Evolutionary conservation across 805 yeast genomes (phyloP).

Genomic region (Grigorovia yakushimaensis): DNA sequence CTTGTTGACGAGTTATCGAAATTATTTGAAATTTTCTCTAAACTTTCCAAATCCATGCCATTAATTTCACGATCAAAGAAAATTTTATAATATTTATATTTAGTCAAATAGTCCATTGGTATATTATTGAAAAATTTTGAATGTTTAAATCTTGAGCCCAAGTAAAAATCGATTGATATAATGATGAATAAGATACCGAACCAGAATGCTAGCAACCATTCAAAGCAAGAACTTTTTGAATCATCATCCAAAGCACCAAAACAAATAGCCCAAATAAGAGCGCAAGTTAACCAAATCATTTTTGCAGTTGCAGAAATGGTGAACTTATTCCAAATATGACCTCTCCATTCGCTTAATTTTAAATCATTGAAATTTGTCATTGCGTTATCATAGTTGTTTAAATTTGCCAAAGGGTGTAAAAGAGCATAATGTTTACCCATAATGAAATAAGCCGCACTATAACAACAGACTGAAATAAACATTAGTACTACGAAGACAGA

Average conservation of each 20-base stretch:
- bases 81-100: constrained; percentile 19
- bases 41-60: not conserved
- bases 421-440: constrained; percentile 38
- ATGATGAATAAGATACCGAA: constrained; percentile 60
- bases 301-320: constrained; percentile 46
- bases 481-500: constrained; percentile 60
- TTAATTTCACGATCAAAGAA: not conserved
- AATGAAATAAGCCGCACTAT: constrained; percentile 36
- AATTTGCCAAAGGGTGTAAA: constrained; percentile 27
- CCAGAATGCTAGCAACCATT: constrained; percentile 84
- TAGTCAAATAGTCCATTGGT: constrained; percentile 14
- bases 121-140: constrained; percentile 25
- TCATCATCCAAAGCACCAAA: constrained; percentile 45
- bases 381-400: constrained; percentile 9
- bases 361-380: not conserved
- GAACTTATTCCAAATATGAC: constrained; percentile 33
- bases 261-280: constrained; percentile 56
- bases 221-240: constrained; percentile 55
- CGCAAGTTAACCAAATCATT: constrained; percentile 53
- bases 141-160: constrained; percentile 38
- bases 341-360: constrained; percentile 23
- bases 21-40: not conserved
- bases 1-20: not conserved
- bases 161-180: constrained; percentile 60
- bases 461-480: constrained; percentile 42